Percentiles rank a stretch among this genome's conserved stretches.
These are phyloP conservation scores for Sugiyamaella grinbergsii DNA, from an alignment of 1,139 yeast species.

Conservation along the genomic window DNA sequence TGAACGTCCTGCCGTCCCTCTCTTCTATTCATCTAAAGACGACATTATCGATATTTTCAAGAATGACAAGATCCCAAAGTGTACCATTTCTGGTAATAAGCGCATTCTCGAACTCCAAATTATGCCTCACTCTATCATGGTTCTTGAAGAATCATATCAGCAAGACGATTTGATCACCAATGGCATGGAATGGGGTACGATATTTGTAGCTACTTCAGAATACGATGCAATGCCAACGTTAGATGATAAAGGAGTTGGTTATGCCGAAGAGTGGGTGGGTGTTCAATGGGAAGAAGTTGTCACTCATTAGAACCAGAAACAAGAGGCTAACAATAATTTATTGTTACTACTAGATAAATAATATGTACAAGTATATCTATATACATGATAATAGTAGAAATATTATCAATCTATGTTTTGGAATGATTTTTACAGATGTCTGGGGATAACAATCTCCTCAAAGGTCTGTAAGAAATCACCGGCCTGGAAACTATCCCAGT, in stretches of 20 bases:
- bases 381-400: slow-evolving; percentile 15
- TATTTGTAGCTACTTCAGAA: slow-evolving; percentile 76
- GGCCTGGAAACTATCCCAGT: slow-evolving; percentile 67
- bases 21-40: slow-evolving; percentile 69
- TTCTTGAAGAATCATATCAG: slow-evolving; percentile 68
- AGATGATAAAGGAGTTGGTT: slow-evolving; percentile 68
- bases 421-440: slow-evolving; percentile 54
- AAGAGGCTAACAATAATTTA: slow-evolving; percentile 1
- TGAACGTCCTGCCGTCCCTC: slow-evolving; percentile 62
- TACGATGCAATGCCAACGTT: slow-evolving; percentile 67
- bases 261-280: slow-evolving; percentile 87
- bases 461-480: slow-evolving; percentile 78
- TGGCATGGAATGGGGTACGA: slow-evolving; percentile 99
- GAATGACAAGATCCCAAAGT: slow-evolving; percentile 58
- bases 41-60: slow-evolving; percentile 49
- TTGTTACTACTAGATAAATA: slow-evolving; percentile 9
- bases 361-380: slow-evolving; percentile 8
- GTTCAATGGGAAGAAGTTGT: slow-evolving; percentile 81
- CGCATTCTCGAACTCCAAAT: slow-evolving; percentile 83
- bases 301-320: slow-evolving; percentile 10
- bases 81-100: slow-evolving; percentile 45
- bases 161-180: slow-evolving; percentile 52
- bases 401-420: slow-evolving; percentile 12
- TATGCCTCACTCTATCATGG: slow-evolving; percentile 91
- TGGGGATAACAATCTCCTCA: slow-evolving; percentile 68